Percentiles rank a stretch among this genome's conserved stretches.
These are phyloP conservation scores for Carex kokanica DNA, from an alignment of 176 grass and related monocot species.

Conservation along the genomic window DNA sequence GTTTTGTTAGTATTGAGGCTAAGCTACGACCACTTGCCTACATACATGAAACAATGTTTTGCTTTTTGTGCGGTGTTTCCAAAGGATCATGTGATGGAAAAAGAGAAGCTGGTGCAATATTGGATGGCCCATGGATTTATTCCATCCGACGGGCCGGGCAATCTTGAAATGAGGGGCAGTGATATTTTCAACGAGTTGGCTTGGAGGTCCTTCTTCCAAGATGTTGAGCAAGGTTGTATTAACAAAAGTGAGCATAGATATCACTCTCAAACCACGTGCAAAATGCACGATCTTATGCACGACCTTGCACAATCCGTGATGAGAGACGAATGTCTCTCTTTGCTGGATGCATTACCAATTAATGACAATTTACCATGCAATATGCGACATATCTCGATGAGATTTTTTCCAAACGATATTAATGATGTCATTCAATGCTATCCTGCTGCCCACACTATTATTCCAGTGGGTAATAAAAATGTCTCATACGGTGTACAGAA, in stretches of 20 bases:
- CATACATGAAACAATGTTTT: constrained; percentile 21
- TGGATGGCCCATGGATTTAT: constrained; percentile 27
- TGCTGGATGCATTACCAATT: background rate
- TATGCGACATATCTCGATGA: no score
- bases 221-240: no score
- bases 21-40: background rate
- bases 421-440: background rate
- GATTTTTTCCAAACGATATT: background rate
- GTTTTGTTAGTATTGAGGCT: background rate
- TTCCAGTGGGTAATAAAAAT: no score
- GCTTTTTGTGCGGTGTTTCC: constrained; percentile 4
- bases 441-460: background rate
- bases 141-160: background rate
- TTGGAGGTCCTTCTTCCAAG: constrained; percentile 24
- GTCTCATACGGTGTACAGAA: no score
- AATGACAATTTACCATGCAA: no score
- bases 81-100: background rate
- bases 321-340: background rate
- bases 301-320: background rate
- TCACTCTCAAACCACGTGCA: background rate
- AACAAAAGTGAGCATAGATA: constrained; percentile 15
- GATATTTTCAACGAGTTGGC: background rate
- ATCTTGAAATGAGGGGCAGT: background rate
- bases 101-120: background rate
- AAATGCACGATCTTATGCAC: constrained; percentile 36